Conservation (phyloP, 495 filamentous ascomycete species). For the Rostrohypoxylon terebratum region DNA sequence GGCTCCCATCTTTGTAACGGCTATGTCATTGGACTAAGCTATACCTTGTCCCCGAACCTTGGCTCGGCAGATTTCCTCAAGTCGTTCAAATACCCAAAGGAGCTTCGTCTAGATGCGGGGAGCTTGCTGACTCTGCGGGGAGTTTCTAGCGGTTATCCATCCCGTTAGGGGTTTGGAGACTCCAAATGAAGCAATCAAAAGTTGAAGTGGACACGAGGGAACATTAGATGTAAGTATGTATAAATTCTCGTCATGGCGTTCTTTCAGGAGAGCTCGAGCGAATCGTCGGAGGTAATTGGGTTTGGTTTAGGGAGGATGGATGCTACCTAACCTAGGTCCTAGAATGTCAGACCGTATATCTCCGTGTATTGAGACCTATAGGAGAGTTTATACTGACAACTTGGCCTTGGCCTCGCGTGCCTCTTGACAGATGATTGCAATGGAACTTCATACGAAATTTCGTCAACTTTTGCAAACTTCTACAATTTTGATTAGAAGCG, state of each 20-base stretch:
- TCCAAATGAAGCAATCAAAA: slow-evolving; percentile 24
- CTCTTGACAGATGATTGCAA: background rate
- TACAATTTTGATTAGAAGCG: too few species aligned
- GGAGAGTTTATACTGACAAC: too few species aligned
- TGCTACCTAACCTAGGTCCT: too few species aligned
- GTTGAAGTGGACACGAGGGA: slow-evolving; percentile 3
- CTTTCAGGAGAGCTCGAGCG: background rate
- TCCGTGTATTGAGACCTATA: background rate
- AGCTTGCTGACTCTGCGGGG: slow-evolving; percentile 18
- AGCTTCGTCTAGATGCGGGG: slow-evolving; percentile 40
- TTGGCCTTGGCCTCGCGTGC: background rate
- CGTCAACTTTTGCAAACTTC: too few species aligned
- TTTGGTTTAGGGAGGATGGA: background rate
- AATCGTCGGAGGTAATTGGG: background rate
- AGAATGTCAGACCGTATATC: background rate
- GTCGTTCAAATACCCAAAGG: slow-evolving; percentile 27
- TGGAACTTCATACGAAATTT: background rate
- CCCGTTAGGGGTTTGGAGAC: slow-evolving; percentile 10
- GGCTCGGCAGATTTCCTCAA: slow-evolving; percentile 42
- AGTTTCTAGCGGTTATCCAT: slow-evolving; percentile 6
- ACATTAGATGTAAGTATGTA: background rate
- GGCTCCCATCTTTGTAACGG: slow-evolving; percentile 32
- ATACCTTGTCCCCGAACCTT: slow-evolving; percentile 24
- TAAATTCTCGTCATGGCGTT: slow-evolving; percentile 1
- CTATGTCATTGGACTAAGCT: slow-evolving; percentile 37